Base-by-base conservation (phyloP, 129 eudicot genomes). In the Arctium lappa region DNA sequence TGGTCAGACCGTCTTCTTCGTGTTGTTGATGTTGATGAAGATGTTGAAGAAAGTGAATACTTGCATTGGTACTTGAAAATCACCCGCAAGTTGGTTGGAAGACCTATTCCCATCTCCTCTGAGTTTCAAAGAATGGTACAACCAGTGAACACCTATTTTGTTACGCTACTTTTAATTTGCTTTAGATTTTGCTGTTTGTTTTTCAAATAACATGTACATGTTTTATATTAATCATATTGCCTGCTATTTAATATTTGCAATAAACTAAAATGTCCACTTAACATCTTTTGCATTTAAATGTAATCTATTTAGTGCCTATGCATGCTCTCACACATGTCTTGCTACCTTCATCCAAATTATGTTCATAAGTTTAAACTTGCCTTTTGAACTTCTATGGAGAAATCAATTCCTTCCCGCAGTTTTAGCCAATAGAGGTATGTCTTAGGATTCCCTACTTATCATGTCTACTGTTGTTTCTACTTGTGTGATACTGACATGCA, bases 51-150 rank as follows among this genome's bases (percentile, higher is more conserved):
- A 79, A 86, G 65, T 74, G 91, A 92, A 53, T 94, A 94, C 80
- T 88, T 92, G 91, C 94, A 89, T 74, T 94, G 98, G 98, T 94
- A 89, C 84, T 80, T 82, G 74, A 90, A 83, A 79, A 84, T 94
- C 37, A 94, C 98, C 4, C 91, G 98, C 66, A 90, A 83, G 85
- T 83, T 94, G 85, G 92, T 94, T 8, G 98, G 98, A 66, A 85
- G 98, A 81, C 97, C 97, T 6, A 81, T 94, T 74, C 94, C 98
- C 60, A 90, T 94, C 53, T 90, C 98, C 60, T 92, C 98, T 0
- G 96, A 94, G 86, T 94, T 92, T 88, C 98, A 92, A 74, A 84
- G 95, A 85, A 89, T 92, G 98, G 98, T 92, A 89, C 85, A 81
- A 44, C 48, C 33, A 27, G 3, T 71, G 22, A 30, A 40, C 77